Evolutionary conservation across 495 filamentous ascomycete genomes (phyloP).

Genomic region (Jackrogersella minutella): DNA sequence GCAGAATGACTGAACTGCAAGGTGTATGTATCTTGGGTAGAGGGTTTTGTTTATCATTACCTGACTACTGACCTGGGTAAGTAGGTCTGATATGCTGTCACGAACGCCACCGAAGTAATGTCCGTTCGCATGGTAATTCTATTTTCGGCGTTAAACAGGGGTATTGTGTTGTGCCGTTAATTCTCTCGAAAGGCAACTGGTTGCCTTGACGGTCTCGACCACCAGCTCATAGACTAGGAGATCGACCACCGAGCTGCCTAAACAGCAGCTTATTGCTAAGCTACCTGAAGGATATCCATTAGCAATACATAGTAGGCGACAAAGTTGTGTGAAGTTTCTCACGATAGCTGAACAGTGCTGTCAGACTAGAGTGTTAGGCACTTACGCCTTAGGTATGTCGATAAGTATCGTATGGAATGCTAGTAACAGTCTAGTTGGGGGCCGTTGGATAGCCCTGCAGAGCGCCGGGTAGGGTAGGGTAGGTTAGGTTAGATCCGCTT

Average conservation of each 20-base stretch:
- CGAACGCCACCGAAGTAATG: conserved; percentile 6
- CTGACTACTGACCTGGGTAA: background rate
- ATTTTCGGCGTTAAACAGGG: background rate
- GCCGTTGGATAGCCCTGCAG: conserved; percentile 3
- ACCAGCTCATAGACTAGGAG: background rate
- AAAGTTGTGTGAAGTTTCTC: too few relatives aligned
- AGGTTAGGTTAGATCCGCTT: conserved; percentile 6
- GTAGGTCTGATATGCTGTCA: background rate
- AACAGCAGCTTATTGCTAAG: too few relatives aligned
- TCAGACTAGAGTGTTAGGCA: too few relatives aligned
- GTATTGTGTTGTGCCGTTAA: background rate
- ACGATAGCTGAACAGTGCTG: too few relatives aligned
- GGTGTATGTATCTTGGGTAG: too few relatives aligned
- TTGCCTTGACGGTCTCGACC: background rate
- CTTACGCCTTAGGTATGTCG: too few relatives aligned
- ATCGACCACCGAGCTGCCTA: background rate
- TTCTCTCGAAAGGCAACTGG: background rate
- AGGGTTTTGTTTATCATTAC: conserved; percentile 1
- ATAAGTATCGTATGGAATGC: too few relatives aligned
- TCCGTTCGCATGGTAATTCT: background rate
- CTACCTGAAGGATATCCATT: too few relatives aligned
- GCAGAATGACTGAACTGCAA: too few relatives aligned
- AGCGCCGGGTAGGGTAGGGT: background rate
- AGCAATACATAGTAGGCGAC: too few relatives aligned
- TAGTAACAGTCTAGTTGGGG: too few relatives aligned